These are phyloP conservation scores for Petunia secreta DNA, from an alignment of 257 asterid species.

Conservation along the genomic window DNA sequence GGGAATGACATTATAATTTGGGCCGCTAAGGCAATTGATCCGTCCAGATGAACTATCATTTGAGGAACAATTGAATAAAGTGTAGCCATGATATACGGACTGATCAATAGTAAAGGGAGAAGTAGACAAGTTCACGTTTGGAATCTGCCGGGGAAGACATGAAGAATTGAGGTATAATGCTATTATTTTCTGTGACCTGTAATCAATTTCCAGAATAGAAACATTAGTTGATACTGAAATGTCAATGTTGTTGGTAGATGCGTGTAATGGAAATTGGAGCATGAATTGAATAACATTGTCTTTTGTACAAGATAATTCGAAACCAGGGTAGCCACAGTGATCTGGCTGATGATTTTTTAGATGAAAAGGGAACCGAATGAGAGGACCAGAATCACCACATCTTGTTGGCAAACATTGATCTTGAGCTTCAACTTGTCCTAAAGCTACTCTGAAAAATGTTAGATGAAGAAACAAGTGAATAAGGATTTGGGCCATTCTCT, in stretches of 20 bases:
- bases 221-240: constrained; percentile 33
- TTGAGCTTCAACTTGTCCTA: constrained; percentile 39
- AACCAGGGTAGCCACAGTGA: constrained; percentile 40
- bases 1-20: constrained; percentile 42
- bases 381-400: constrained; percentile 55
- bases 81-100: neutral
- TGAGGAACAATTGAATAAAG: constrained; percentile 15
- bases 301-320: constrained; percentile 36
- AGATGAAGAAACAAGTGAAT: constrained; percentile 19
- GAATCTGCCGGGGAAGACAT: constrained; percentile 39
- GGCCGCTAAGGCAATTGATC: constrained; percentile 48
- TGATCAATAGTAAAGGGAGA: neutral
- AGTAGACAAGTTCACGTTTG: constrained; percentile 26
- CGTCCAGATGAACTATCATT: constrained; percentile 14
- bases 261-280: constrained; percentile 35
- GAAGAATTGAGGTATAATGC: constrained; percentile 28
- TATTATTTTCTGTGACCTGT: constrained; percentile 37
- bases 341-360: constrained; percentile 28
- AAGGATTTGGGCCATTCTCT: constrained; percentile 13
- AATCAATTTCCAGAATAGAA: constrained; percentile 34
- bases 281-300: constrained; percentile 25
- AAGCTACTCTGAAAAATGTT: neutral
- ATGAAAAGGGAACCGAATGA: constrained; percentile 67
- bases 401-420: constrained; percentile 60
- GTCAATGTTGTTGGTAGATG: constrained; percentile 26